Conservation (phyloP, 202 grass and related monocot genomes). For the Carex arenaria region DNA sequence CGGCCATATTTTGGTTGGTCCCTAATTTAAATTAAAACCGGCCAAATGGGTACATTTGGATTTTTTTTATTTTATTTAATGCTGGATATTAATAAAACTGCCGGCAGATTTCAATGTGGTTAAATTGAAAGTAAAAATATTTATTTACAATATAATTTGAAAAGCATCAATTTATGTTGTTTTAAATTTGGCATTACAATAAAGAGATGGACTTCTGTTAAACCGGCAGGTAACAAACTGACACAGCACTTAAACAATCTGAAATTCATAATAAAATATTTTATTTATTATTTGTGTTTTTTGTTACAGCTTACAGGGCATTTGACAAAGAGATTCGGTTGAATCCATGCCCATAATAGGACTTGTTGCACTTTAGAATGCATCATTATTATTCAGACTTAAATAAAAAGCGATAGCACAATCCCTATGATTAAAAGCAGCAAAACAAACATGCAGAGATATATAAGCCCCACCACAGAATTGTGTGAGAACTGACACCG, state of each 20-base stretch:
- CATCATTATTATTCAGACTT: constrained; percentile 6
- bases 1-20: too few relatives aligned
- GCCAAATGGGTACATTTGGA: too few relatives aligned
- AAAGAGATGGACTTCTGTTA: background rate
- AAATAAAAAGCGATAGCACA: too few relatives aligned
- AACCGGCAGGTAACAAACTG: background rate
- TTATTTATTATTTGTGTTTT: background rate
- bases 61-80: too few relatives aligned
- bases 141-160: background rate
- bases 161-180: too few relatives aligned
- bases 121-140: too few relatives aligned
- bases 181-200: background rate
- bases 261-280: background rate
- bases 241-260: background rate
- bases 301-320: background rate
- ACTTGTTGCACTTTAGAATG: background rate
- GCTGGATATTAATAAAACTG: too few relatives aligned
- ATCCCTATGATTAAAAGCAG: background rate
- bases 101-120: too few relatives aligned
- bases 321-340: background rate
- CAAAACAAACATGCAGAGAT: constrained; percentile 1
- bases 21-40: too few relatives aligned
- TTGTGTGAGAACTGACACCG: background rate
- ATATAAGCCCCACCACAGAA: background rate
- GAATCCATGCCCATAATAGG: background rate